phyloP scores from a whole-genome alignment of 306 rosid species.

The Carpinus viminea region DNA sequence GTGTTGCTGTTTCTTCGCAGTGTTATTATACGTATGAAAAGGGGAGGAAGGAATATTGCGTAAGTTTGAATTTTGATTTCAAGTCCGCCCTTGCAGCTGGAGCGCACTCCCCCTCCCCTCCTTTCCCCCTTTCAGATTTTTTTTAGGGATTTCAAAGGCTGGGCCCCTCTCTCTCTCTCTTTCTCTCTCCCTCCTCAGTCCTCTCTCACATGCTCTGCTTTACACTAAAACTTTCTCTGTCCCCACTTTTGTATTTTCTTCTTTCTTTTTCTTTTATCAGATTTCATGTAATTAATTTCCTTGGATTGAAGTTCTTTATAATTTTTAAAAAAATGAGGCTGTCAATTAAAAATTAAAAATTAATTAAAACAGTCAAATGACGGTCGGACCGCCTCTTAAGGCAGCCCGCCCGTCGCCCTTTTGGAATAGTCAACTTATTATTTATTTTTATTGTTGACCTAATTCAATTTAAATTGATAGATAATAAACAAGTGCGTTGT shows the following conservation, averaged over 20 bases:
- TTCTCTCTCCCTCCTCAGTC: no score
- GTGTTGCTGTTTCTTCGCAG: background rate
- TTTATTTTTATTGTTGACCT: no score
- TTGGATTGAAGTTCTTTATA: no score
- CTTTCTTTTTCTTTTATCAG: background rate
- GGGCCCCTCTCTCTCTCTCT: constrained; percentile 18
- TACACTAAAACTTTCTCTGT: background rate
- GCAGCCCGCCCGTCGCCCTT: no score
- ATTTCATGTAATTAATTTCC: no score
- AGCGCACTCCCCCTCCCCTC: constrained; percentile 43
- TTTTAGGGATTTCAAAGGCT: constrained; percentile 40
- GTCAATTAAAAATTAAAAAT: no score
- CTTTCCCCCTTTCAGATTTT: constrained; percentile 29
- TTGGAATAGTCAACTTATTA: no score
- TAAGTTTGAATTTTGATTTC: constrained; percentile 39
- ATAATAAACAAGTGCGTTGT: no score
- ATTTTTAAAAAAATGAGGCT: no score
- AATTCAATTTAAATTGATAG: no score
- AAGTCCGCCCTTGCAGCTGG: constrained; percentile 55
- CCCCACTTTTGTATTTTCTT: background rate
- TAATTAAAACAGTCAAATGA: no score
- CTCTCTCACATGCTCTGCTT: background rate
- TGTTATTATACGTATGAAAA: background rate
- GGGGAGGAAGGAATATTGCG: background rate
- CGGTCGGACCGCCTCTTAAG: no score